Evolutionary conservation across 2,329 filamentous ascomycete species (phyloP), one percentile per base, ranked within the genome.

Genomic region (Diaporthe australafricana): DNA sequence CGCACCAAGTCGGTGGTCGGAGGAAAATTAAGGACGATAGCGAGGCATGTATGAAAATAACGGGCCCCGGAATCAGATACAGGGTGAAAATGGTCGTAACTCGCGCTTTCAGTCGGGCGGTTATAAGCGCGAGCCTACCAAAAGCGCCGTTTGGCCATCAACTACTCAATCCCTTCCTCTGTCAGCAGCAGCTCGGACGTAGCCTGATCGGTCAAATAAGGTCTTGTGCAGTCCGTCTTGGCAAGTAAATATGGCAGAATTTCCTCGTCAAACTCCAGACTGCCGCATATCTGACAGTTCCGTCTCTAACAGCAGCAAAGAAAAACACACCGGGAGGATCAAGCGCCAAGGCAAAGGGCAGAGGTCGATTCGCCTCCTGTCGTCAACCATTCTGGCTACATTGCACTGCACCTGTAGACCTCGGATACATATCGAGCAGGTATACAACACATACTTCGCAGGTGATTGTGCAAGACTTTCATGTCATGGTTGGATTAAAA

Each of bases 1-100:
- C 56, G 56, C 40, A 62, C 8, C 25, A 47, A 30, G 56, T 62
- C 56, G 56, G 56, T n/a, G 56, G 56, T 62, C 56, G 56, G 56
- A 32, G 40, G 56, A 5, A 30, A 47, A n/a, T 40, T 27, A 32
- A n/a, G 32, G 40, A 45, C 56, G 56, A 62, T 40, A 32, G 17
- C 27, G 25, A n/a, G 25, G 14, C 7, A 16, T 2, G 40, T 25
- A n/a, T 22, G 56, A 60, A 17, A 20, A 42, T 20, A 42, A 60
- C 7, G 56, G 56, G 56, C 30, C 56, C 45, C 56, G 56, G 56
- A 20, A 45, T 45, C 30, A 45, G 14, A 5, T n/a, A 40, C 40
- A 12, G 35, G 2, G 17, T 25, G 12, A 42, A 42, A 60, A 17
- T 17, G 7, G 55, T 11, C 35, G 35, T 40, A 16, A 14, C 55